phyloP scores from a whole-genome alignment of 73 alveolate genomes.

The Tetrahymena elliotti region DNA sequence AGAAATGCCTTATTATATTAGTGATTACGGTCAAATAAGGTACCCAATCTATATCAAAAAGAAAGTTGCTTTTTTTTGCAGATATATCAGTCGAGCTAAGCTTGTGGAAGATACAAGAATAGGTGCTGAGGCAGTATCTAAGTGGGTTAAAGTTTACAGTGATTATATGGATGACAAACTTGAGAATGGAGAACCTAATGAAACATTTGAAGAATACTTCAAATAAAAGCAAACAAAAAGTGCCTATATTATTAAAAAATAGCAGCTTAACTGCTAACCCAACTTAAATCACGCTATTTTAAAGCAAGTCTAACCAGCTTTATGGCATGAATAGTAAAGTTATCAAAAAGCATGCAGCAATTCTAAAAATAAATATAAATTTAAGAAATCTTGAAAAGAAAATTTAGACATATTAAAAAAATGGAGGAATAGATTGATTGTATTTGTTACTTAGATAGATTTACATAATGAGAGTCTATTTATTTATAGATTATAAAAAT shows the following conservation, averaged over 20 bases:
- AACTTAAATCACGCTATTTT: not conserved
- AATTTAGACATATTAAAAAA: too few relatives aligned
- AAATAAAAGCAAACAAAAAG: not conserved
- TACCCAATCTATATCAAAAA: not conserved
- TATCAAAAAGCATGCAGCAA: not conserved
- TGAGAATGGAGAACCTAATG: not conserved
- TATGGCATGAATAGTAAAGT: not conserved
- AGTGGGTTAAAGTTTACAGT: not conserved
- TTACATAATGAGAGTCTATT: too few relatives aligned
- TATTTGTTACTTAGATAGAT: too few relatives aligned
- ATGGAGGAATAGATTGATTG: too few relatives aligned
- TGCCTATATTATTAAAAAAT: not conserved
- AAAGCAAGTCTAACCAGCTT: not conserved
- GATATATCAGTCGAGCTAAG: not conserved
- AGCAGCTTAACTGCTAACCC: not conserved
- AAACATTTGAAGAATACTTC: not conserved
- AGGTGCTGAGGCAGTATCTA: not conserved
- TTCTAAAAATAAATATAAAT: not conserved
- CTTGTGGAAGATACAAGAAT: not conserved
- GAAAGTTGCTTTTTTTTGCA: not conserved
- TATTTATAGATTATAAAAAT: too few relatives aligned
- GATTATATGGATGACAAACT: not conserved
- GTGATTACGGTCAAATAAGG: not conserved
- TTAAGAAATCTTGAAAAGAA: not conserved
- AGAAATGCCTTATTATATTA: not conserved